A percentile compares a stretch with the other conserved stretches of the same genome.
phyloP scores from a whole-genome alignment of 805 yeast species.

The Brettanomyces anomalus region DNA sequence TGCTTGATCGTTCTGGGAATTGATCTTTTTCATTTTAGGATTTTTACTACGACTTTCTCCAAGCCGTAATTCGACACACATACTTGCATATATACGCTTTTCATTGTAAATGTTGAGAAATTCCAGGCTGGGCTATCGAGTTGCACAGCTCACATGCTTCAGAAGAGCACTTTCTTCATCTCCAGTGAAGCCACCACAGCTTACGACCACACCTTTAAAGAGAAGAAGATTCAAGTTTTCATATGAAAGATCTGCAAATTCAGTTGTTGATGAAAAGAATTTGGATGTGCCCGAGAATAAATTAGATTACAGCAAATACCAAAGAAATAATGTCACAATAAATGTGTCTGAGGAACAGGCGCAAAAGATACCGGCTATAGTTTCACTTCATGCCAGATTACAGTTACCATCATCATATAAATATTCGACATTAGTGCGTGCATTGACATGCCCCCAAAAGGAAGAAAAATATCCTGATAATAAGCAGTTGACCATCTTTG shows the following conservation, averaged over 20 bases:
- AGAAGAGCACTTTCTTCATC: constrained; percentile 7
- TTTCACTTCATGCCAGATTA: constrained; percentile 72
- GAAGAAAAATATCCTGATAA: constrained; percentile 54
- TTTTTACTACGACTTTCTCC: too few relatives aligned
- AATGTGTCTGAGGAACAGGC: constrained; percentile 44
- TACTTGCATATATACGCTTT: too few relatives aligned
- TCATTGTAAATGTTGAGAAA: background rate
- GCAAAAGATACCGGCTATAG: constrained; percentile 56
- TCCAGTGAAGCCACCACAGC: constrained; percentile 6
- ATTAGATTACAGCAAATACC: constrained; percentile 25
- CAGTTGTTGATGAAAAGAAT: constrained; percentile 8
- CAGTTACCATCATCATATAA: constrained; percentile 48
- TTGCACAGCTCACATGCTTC: background rate
- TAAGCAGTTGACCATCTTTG: constrained; percentile 72
- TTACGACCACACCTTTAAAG: constrained; percentile 6
- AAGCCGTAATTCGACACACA: too few relatives aligned
- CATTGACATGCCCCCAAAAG: constrained; percentile 49
- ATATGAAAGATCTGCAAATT: constrained; percentile 21
- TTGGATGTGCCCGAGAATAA: constrained; percentile 14
- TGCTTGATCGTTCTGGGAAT: too few relatives aligned
- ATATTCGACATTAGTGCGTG: constrained; percentile 66
- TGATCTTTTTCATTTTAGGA: too few relatives aligned
- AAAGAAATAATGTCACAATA: constrained; percentile 17
- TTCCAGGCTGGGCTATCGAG: background rate
- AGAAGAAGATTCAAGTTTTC: constrained; percentile 17